Base-by-base conservation (phyloP, 2,329 filamentous ascomycete genomes). In the Apiospora hydei region DNA sequence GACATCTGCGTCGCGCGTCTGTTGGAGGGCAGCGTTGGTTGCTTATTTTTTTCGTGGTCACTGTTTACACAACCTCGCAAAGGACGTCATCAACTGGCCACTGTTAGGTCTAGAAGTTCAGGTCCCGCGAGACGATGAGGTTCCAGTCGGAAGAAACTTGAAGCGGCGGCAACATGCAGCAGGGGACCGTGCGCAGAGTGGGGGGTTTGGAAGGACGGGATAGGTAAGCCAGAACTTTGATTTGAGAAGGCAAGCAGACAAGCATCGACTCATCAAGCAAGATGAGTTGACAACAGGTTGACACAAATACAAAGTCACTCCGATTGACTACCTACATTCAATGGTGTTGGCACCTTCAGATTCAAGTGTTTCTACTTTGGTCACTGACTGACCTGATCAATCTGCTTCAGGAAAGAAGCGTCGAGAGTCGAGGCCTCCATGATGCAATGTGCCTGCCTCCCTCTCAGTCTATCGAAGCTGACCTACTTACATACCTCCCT, bases 141-240 rank as follows among this genome's bases (percentile, higher is more conserved):
- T 64, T 64, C 53, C 34, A 64, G 57, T 64, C 72, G 72, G 72
- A 73, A 73, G 70, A 73, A 73, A 71, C 70, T 73, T 73, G 72
- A 73, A 70, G 72, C 72, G 72, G 53, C 66, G 67, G 68, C 57
- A 64, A 64, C 18, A 64, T 41, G 57, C 57, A 41, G 57, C 2
- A 11, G 21, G 57, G 57, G 57, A 14, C 57, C 57, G 57, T 64
- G 57, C 57, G 10, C 34, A 64, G 41, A 64, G 57, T 64, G 57
- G 57, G 57, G 57, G 57, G 26, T 3, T 30, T 64, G 30, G 53
- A 34, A 26, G 24, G n/a, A 24, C 21, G 11, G 14, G 51, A 57
- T 14, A 18, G 26, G 26, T 30, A 30, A 57, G 5, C 51, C 51
- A 61, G 49, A 26, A 26, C 47, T 49, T 49, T n/a, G 21, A 49